These are phyloP conservation scores for Leishmania aethiopica DNA, from an alignment of 208 protist species.

Conservation along the genomic window DNA sequence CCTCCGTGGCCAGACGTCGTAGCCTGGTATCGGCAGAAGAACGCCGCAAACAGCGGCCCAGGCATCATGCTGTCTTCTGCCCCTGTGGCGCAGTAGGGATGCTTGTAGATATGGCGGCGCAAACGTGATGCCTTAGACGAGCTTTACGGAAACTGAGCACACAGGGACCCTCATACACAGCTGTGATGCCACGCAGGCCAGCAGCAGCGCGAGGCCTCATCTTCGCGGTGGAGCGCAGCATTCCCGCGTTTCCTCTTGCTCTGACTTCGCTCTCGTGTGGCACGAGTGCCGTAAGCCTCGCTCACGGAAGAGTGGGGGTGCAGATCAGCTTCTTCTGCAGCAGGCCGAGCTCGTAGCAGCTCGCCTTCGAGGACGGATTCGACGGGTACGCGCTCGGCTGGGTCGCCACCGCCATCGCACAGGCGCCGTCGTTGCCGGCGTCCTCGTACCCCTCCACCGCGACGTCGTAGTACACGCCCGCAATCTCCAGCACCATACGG, in stretches of 20 bases:
- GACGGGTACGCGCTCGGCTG: conserved; percentile 44
- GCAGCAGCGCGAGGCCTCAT: background rate
- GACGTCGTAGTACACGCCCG: conserved; percentile 78
- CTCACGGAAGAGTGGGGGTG: conserved; percentile 58
- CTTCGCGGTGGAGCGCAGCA: background rate
- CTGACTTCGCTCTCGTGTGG: background rate
- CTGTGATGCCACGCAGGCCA: background rate
- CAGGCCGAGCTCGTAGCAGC: conserved; percentile 72
- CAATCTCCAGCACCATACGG: conserved; percentile 80
- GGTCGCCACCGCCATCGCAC: conserved; percentile 52
- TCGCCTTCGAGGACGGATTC: conserved; percentile 35
- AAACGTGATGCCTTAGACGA: background rate
- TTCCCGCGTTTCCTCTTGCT: background rate
- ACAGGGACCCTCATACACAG: background rate
- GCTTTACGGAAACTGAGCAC: background rate
- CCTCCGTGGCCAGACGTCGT: background rate
- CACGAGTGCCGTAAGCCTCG: background rate
- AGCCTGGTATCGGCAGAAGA: background rate
- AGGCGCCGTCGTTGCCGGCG: conserved; percentile 35
- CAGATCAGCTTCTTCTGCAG: conserved; percentile 81
- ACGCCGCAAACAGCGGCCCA: background rate
- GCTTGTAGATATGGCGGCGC: background rate
- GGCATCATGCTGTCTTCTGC: too few species aligned
- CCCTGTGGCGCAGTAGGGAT: background rate
- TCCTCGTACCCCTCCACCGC: conserved; percentile 51